Evolutionary conservation across 208 protist genomes (phyloP), one percentile per base, ranked within the genome.

Genomic region (Leishmania lainsoni): DNA sequence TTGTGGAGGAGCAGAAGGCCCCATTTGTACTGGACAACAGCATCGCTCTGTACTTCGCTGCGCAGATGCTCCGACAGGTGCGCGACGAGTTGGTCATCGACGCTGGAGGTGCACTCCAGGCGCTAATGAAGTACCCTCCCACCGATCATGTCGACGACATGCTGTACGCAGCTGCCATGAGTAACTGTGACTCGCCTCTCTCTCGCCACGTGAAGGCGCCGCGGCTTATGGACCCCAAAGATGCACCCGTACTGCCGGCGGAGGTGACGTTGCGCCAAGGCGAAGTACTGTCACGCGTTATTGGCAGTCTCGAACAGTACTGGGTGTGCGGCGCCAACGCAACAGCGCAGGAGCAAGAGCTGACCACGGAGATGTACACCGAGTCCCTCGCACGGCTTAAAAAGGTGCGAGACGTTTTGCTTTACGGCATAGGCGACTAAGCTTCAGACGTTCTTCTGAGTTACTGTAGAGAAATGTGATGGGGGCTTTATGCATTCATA

Each of bases 71-170:
- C 12, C 58, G 90, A 12, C 87, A 85, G 83, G 84, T 95, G 20
- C 83, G 70, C 61, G 76, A 73, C 17, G 82, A 78, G 32, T 72
- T 97, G 9, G 78, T 89, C 48, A 42, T 75, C 5, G 89, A 91
- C 45, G 80, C 73, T 14, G 86, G 79, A 52, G 80, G 83, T 1
- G 90, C 92, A 5, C 75, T 98, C 42, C 87, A 80, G 54, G 42
- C 85, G 39, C 75, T 98, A 22, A 97, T 98, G 94, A 95, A 87
- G 79, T 98, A 97, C 77, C 95, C 95, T 9, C 88, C 92, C 9
- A 75, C 95, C 22, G 86, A 87, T 20, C 69, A 95, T 49, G 81
- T 96, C 9, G 75, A 52, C 16, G 66, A 76, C 5, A 59, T 89
- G 52, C 71, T 87, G 1, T 75, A 83, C 63, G 68, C 45, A 54